phyloP scores from a whole-genome alignment of 1,284 basidiomycete species.

The Leccinum solheimii region DNA sequence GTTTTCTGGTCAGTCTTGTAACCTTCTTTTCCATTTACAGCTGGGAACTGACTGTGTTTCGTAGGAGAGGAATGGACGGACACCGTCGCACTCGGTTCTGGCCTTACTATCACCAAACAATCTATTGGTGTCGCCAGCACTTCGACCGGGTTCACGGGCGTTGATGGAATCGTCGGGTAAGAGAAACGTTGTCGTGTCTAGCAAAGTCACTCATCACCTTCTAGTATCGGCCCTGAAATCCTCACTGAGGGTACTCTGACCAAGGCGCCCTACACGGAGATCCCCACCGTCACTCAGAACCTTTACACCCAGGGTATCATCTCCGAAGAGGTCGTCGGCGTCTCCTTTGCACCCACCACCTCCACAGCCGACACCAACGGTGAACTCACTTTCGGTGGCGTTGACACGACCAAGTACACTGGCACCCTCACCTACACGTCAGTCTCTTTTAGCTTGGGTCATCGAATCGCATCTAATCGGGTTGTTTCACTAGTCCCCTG shows the following conservation, averaged over 20 bases:
- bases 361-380: slow-evolving; percentile 31
- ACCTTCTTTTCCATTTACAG: not conserved
- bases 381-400: slow-evolving; percentile 51
- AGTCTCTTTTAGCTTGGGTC: slow-evolving; percentile 16
- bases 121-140: slow-evolving; percentile 34
- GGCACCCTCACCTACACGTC: slow-evolving; percentile 48
- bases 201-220: slow-evolving; percentile 38
- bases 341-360: slow-evolving; percentile 44
- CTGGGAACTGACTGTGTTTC: slow-evolving; percentile 2
- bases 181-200: slow-evolving; percentile 5
- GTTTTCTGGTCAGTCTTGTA: slow-evolving; percentile 38
- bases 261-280: slow-evolving; percentile 8
- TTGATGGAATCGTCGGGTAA: slow-evolving; percentile 34
- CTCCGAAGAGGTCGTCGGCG: slow-evolving; percentile 33
- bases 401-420: slow-evolving; percentile 48
- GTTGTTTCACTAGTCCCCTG: slow-evolving; percentile 38
- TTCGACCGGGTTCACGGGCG: slow-evolving; percentile 26
- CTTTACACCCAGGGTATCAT: slow-evolving; percentile 36
- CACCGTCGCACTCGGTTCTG: slow-evolving; percentile 27
- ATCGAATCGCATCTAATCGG: not conserved
- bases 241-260: slow-evolving; percentile 32
- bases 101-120: slow-evolving; percentile 27
- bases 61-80: slow-evolving; percentile 30
- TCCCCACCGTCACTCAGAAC: slow-evolving; percentile 40
- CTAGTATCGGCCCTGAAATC: slow-evolving; percentile 33